Evolutionary conservation across 2,329 filamentous ascomycete species (phyloP), one percentile per base, ranked within the genome.

Genomic region (Aspergillus latus): DNA sequence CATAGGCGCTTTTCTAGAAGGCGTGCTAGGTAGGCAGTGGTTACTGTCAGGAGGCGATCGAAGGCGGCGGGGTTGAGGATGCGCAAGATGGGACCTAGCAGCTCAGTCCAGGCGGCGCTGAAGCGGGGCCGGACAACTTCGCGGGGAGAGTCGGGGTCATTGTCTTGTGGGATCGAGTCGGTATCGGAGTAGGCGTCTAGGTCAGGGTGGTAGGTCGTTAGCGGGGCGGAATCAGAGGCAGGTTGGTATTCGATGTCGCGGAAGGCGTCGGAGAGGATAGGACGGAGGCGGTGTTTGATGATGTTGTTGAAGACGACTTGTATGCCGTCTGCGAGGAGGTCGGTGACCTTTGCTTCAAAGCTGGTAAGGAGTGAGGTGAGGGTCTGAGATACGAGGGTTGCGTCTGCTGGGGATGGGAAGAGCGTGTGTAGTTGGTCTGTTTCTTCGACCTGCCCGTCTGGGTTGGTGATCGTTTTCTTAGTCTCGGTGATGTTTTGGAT

Each of bases 1-100:
- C 89, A 90, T 28, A 97, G 85, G 28, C 93, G 81, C 77, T 95
- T 96, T 77, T 97, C 93, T 29, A 99, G 82, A 13, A 91, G 83
- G 49, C 84, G 84, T 1, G 89, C 83, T 4, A 97, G 83, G 67
- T 95, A 88, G 4, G 82, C 81, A 1, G 92, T 84, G 1, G 91
- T 90, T 1, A 85, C 79, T 40, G 88, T 84, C 47, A 96, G 83
- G 0, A 97, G 80, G n/a, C 82, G 84, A 62, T 88, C 84, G 70
- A 89, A 96, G 34, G 89, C 89, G 36, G 83, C 81, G 0, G 87
- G 76, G 0, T 92, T 97, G 74, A 97, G 85, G 60, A 99, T 82
- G 5, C 94, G 88, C 44, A 87, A 86, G 54, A 97, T 84, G 0
- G 95, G 93, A 57, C 86, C 86, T 73, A 95, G 91, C 7, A 99